A percentile compares a stretch with the other conserved stretches of the same genome.
These are phyloP conservation scores for Curvularia verruculosa DNA, from an alignment of 2,329 filamentous ascomycete genomes.

Conservation along the genomic window DNA sequence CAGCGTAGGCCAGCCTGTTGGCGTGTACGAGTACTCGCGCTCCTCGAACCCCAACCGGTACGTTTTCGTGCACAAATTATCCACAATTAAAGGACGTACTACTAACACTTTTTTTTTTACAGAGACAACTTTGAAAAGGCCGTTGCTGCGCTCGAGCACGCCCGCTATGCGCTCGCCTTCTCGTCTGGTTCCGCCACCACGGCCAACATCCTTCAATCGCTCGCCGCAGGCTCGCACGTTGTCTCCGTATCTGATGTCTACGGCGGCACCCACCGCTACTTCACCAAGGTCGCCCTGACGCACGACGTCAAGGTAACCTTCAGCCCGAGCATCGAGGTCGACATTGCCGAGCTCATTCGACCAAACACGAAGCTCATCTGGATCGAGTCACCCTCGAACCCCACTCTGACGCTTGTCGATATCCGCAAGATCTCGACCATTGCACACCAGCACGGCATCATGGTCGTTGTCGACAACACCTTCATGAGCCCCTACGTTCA, in stretches of 20 bases:
- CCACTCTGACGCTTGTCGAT: slow-evolving; percentile 90
- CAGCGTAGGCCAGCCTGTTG: slow-evolving; percentile 83
- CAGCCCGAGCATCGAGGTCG: slow-evolving; percentile 87
- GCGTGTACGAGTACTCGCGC: slow-evolving; percentile 89
- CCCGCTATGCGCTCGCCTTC: slow-evolving; percentile 91
- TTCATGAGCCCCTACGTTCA: slow-evolving; percentile 97
- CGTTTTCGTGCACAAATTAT: slow-evolving; percentile 13
- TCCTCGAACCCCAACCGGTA: slow-evolving; percentile 89
- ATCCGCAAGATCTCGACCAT: slow-evolving; percentile 82
- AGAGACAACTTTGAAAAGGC: slow-evolving; percentile 91
- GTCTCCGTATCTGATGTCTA: slow-evolving; percentile 98
- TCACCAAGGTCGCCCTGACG: slow-evolving; percentile 94
- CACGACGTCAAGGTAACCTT: slow-evolving; percentile 96
- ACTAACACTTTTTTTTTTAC: slow-evolving; percentile 18
- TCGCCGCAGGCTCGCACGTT: slow-evolving; percentile 89
- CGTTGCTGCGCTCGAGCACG: slow-evolving; percentile 90
- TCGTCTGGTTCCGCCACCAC: slow-evolving; percentile 93
- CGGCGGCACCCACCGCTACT: slow-evolving; percentile 97
- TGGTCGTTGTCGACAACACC: slow-evolving; percentile 99
- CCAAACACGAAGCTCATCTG: slow-evolving; percentile 92
- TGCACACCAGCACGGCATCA: slow-evolving; percentile 85
- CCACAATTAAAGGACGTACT: neutral
- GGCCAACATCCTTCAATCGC: slow-evolving; percentile 88
- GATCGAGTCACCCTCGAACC: slow-evolving; percentile 96
- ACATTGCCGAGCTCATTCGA: slow-evolving; percentile 83